These are phyloP conservation scores for Byssoonygena ceratinophila DNA, from an alignment of 2,329 filamentous ascomycete species.

Conservation along the genomic window DNA sequence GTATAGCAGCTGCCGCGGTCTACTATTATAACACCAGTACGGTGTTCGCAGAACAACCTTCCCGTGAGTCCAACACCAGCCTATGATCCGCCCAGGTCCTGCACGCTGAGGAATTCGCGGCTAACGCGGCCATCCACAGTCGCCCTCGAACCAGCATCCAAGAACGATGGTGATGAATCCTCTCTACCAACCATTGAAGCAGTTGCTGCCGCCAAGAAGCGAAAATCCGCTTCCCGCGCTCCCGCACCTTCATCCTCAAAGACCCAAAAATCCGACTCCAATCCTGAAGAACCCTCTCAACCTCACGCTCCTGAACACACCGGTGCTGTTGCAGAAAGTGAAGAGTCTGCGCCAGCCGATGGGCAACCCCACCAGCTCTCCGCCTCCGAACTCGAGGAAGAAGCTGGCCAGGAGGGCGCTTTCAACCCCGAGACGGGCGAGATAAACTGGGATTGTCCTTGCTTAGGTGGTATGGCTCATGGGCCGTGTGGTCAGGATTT, in stretches of 20 bases:
- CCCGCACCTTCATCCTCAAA: conserved; percentile 17
- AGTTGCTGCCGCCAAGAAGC: conserved; percentile 13
- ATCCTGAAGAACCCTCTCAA: conserved; percentile 15
- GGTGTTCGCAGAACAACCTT: conserved; percentile 72
- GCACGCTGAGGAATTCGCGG: background rate
- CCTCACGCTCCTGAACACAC: conserved; percentile 15
- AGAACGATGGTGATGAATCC: conserved; percentile 7
- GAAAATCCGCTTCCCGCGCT: conserved; percentile 7
- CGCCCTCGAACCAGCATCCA: conserved; percentile 1
- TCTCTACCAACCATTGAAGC: conserved; percentile 13
- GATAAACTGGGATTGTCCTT: conserved; percentile 99
- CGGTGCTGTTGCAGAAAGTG: conserved; percentile 17
- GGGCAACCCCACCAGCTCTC: conserved; percentile 20
- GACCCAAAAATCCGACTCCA: conserved; percentile 10
- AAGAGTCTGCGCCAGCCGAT: conserved; percentile 10
- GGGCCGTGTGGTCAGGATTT: conserved; percentile 95
- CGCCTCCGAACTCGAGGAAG: conserved; percentile 56
- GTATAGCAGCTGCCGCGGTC: conserved; percentile 60
- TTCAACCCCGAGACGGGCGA: conserved; percentile 98
- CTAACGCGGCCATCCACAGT: conserved; percentile 3
- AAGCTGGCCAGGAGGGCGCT: conserved; percentile 76
- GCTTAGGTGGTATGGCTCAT: conserved; percentile 90
- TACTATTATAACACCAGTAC: conserved; percentile 93
- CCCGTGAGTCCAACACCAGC: conserved; percentile 50
- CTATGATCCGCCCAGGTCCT: background rate